Evolutionary conservation across 805 yeast species (phyloP), one percentile per base, ranked within the genome.

Genomic region (Trichomonascus vanleenenianus): DNA sequence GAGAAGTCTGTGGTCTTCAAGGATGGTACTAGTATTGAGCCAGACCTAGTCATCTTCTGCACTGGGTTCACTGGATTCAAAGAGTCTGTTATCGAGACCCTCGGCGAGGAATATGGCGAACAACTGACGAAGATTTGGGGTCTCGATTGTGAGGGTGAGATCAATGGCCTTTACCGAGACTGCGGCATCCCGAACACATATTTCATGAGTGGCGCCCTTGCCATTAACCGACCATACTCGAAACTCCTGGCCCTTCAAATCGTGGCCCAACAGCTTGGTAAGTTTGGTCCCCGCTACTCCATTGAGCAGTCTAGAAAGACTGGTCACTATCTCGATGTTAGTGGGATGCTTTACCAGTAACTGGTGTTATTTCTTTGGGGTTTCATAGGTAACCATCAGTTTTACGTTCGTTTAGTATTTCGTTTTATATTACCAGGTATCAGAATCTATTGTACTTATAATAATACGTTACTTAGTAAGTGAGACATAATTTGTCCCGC

Each of bases 51-150:
- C 30, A 74, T 71, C 9, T 61, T 70, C 50, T 74, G 74, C 4
- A 71, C 75, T 9, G 74, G 75, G 2, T 71, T 65, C 47, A 61
- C 70, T 16, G 68, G 68, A 49, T 66, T 68, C 68, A 64, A 55
- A 53, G 73, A 68, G 32, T 67, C 72, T 25, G 71, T 70, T 11
- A 53, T 56, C 37, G 61, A 60, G 45, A 54, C 67, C 18, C 65
- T 70, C 47, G 73, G 73, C 19, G 60, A 59, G 11, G 53, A 62
- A 30, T 62, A 65, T 38, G 67, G 70, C n/a, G 52, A 55, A 20
- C 56, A 57, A 42, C 55, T 70, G 50, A 61, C 64, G 22, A 34
- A 25, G 18, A 64, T 69, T 15, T 70, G 75, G 75, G 68, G 68
- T 11, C 54, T 67, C 30, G 72, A 71, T 51, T 60, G 63, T 3